Conservation (phyloP, 306 rosid genomes). For the Trichosanthes truncata region DNA sequence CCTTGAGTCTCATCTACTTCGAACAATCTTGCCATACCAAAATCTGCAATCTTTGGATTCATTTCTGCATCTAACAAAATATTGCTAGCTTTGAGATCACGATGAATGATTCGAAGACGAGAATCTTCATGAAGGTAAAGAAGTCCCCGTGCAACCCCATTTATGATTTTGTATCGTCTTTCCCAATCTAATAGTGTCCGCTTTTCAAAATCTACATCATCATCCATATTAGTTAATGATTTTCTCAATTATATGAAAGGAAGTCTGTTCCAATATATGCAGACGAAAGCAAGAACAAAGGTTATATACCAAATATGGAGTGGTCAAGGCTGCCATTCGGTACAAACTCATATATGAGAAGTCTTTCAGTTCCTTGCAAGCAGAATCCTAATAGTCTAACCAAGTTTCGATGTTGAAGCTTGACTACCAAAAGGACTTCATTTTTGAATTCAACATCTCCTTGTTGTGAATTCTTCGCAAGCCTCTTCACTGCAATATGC, state of each 20-base stretch:
- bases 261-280: background rate
- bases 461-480: background rate
- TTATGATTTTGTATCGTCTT: background rate
- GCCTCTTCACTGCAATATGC: background rate
- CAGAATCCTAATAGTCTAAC: background rate
- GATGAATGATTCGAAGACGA: background rate
- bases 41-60: constrained; percentile 3
- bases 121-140: constrained; percentile 5
- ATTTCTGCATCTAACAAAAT: background rate
- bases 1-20: background rate
- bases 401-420: background rate
- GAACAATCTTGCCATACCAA: constrained; percentile 1
- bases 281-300: too few species aligned
- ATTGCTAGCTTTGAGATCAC: constrained; percentile 8
- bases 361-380: background rate
- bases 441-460: background rate
- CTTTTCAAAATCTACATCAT: background rate
- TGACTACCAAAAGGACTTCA: constrained; percentile 2
- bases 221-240: background rate
- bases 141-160: background rate
- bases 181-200: background rate
- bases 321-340: constrained; percentile 5
- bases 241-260: background rate
- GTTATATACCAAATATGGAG: background rate
- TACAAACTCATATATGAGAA: constrained; percentile 4